Conservation (phyloP, 352 stramenopile species). For the Phytopythium litorale region DNA sequence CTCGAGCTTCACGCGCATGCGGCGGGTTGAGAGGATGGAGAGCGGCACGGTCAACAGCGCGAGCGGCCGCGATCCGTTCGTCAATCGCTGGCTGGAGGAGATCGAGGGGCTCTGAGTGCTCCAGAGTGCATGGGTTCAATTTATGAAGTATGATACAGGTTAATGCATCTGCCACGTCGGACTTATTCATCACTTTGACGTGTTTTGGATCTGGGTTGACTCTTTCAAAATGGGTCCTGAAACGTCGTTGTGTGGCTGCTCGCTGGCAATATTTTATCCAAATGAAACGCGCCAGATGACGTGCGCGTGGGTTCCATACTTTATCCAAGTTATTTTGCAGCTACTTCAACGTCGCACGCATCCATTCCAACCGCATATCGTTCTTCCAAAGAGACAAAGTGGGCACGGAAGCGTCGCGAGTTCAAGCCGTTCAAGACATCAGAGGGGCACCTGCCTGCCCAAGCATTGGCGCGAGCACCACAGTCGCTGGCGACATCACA, state of each 20-base stretch:
- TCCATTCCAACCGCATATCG: not conserved
- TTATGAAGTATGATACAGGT: not conserved
- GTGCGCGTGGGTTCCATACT: not conserved
- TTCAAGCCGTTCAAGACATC: not conserved
- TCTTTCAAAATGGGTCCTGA: not conserved
- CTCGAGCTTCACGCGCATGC: constrained; percentile 4
- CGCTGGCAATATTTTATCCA: not conserved
- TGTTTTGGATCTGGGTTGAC: not conserved
- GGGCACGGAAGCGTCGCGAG: not conserved
- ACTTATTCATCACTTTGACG: not conserved
- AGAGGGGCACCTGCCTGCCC: too few species aligned
- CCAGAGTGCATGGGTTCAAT: not conserved
- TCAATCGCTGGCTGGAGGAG: constrained; percentile 2
- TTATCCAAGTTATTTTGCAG: not conserved
- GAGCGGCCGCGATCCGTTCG: constrained; percentile 5
- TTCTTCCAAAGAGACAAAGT: too few species aligned
- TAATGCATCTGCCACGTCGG: not conserved
- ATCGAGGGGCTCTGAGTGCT: not conserved
- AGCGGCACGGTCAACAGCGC: not conserved
- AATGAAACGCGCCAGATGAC: not conserved
- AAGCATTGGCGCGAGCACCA: not conserved
- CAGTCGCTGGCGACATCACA: not conserved
- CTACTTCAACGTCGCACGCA: not conserved
- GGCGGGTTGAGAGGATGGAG: not conserved
- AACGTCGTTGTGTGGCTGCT: not conserved